Evolutionary conservation across 208 protist species (phyloP).

Genomic region (Leishmania turanica): DNA sequence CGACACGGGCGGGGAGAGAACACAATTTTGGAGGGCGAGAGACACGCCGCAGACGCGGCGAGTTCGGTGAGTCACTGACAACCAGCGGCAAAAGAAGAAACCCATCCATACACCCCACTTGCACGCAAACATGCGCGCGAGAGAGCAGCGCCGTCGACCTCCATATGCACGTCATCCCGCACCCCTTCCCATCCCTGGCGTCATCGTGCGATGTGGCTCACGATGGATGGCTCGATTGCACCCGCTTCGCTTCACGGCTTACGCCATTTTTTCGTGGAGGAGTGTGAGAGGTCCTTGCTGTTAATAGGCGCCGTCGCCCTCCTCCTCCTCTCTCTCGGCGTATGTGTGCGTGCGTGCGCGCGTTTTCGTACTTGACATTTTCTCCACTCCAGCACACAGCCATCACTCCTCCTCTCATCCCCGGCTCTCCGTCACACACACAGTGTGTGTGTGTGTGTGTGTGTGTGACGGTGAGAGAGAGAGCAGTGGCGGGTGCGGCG

Average conservation of each 20-base stretch:
- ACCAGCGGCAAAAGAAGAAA: neutral
- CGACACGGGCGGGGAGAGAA: neutral
- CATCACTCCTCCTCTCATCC: neutral
- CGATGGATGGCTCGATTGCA: too few species aligned
- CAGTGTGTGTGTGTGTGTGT: neutral
- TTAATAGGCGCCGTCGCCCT: too few species aligned
- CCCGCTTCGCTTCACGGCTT: too few species aligned
- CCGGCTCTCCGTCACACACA: neutral
- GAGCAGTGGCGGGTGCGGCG: neutral
- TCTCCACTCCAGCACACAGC: neutral
- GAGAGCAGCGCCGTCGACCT: neutral
- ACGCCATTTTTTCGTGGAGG: too few species aligned
- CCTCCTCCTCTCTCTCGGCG: neutral
- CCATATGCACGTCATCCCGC: neutral
- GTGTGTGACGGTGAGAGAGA: neutral
- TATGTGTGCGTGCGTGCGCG: neutral
- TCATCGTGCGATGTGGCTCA: neutral
- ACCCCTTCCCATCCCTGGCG: neutral
- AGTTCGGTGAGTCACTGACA: neutral
- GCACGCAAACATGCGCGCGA: neutral
- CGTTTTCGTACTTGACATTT: neutral
- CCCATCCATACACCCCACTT: neutral
- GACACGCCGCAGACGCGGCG: neutral
- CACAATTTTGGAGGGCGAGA: neutral
- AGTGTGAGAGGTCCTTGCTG: too few species aligned